Base-by-base conservation (phyloP, 1,284 basidiomycete species). In the Leccinum angustisporum region DNA sequence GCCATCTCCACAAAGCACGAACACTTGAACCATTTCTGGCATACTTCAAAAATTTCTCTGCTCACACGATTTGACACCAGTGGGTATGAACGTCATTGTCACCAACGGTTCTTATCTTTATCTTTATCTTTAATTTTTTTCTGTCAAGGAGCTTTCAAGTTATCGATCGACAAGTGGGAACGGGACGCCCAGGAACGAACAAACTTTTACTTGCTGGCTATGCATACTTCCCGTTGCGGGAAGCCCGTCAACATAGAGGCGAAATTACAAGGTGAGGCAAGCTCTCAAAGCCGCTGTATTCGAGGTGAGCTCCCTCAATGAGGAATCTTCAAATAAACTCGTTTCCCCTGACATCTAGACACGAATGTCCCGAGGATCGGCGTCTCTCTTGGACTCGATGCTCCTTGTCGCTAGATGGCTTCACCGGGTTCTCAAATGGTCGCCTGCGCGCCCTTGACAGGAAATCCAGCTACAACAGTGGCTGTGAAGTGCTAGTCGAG, bases 401-500 rank as follows among this genome's bases (percentile, higher is more conserved):
- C 33, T 34, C 14, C 43, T 30, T 48, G 65, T 50, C 25, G 18
- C 9, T 50, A 58, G 43, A 64, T 6, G 38, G 14, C 25, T 13
- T 36, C 30, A 21, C 14, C 4, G 4, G 43, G 8, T 9, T 31
- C 5, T 33, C 59, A 54, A 56, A 40, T 18, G 18, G 30, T 38
- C 18, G 27, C 30, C 46, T 40, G 21, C n/a, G 33, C 52, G 16
- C 57, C 57, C 18, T 50, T 51, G 18, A 33, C 30, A 46, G 51
- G 56, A 31, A 30, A 38, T 13, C 36, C 52, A 27, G 59, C 34
- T 59, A 38, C 54, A 54, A 59, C 34, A 51, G 40, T n/a, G 14
- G 59, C 59, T 51, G 50, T 33, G 33, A 60, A 58, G 52, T 52
- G 60, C 31, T 48, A 53, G 46, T 67, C 53, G 59, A 40, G 50